phyloP scores from a whole-genome alignment of 2,329 filamentous ascomycete genomes.

The Thielaviopsis cerberus region DNA sequence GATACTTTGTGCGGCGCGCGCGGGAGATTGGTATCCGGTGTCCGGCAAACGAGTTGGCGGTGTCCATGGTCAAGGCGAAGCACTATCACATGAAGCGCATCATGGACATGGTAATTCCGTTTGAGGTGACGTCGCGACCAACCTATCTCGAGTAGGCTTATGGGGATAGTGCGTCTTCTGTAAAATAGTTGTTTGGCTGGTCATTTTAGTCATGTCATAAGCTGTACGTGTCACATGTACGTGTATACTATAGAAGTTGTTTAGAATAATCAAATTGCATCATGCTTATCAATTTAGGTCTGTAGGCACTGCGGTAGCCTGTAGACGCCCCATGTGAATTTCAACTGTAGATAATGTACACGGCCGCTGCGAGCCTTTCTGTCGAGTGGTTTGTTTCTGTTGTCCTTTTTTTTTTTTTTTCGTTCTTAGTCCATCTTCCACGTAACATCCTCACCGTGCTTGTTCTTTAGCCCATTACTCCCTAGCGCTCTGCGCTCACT shows the following conservation, averaged over 20 bases:
- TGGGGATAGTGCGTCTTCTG: not conserved
- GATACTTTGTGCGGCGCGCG: conserved; percentile 63
- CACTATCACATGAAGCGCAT: conserved; percentile 20
- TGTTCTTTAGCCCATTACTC: conserved; percentile 11
- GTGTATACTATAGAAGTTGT: not conserved
- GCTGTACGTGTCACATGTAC: not conserved
- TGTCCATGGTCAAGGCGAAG: conserved; percentile 57
- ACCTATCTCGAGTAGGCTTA: conserved; percentile 3
- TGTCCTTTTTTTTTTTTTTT: not conserved
- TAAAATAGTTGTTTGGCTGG: not conserved
- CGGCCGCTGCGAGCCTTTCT: not conserved
- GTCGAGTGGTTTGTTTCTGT: not conserved
- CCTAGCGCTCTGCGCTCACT: conserved; percentile 5
- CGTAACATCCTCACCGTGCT: conserved; percentile 10
- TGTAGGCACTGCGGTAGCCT: not conserved
- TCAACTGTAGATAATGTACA: not conserved
- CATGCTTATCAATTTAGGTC: not conserved
- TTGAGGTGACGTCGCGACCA: conserved; percentile 20
- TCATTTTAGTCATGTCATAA: not conserved
- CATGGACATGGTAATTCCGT: conserved; percentile 18
- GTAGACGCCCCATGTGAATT: not conserved
- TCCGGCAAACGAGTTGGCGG: conserved; percentile 53
- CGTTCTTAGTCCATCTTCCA: conserved; percentile 10
- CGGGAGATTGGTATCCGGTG: conserved; percentile 53
- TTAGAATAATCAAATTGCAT: not conserved